Base-by-base conservation (phyloP, 2,329 filamentous ascomycete genomes). In the Stagonosporopsis cucurbitacearum region DNA sequence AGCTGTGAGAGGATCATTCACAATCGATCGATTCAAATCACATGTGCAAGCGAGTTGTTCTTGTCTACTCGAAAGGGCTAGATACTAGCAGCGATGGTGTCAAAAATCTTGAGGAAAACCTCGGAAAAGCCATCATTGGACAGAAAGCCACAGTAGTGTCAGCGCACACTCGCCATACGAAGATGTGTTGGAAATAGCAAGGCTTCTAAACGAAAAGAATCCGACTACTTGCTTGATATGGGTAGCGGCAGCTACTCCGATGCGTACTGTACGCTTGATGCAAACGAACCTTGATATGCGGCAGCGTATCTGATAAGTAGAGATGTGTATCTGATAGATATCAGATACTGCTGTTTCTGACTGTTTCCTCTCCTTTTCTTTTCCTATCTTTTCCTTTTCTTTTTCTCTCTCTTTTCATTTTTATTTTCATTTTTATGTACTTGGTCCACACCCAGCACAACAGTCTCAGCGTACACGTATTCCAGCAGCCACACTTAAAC, bases 221-320 rank as follows among this genome's bases (percentile, higher is more conserved):
- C 65, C 19, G 66, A 70, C 30, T 61, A 56, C 40, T 33, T 70
- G 25, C 53, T 70, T 26, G 67, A 62, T 36, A 58, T 70, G 28
- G 65, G 67, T 22, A 62, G 58, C 22, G 64, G 63, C 45, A 68
- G 62, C 25, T 70, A 68, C 47, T 68, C 66, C 8, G 67, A 70
- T 39, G 66, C 67, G 32, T 63, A 68, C 64, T 37, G 67, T 59
- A n/a, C 50, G 64, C 25, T 45, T 67, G 37, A 62, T 68, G 57
- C 57, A 63, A 1, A 35, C 60, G 2, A 67, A 64, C 25, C 57
- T 70, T 3, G 49, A 26, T 4, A 39, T n/a, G n/a, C n/a, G n/a
- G n/a, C n/a, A n/a, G n/a, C n/a, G n/a, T n/a, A n/a, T n/a, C n/a
- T n/a, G n/a, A n/a, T n/a, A n/a, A n/a, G n/a, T n/a, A n/a, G n/a